Evolutionary conservation across 2,329 filamentous ascomycete species (phyloP).

Genomic region (Thyridium curvatum): DNA sequence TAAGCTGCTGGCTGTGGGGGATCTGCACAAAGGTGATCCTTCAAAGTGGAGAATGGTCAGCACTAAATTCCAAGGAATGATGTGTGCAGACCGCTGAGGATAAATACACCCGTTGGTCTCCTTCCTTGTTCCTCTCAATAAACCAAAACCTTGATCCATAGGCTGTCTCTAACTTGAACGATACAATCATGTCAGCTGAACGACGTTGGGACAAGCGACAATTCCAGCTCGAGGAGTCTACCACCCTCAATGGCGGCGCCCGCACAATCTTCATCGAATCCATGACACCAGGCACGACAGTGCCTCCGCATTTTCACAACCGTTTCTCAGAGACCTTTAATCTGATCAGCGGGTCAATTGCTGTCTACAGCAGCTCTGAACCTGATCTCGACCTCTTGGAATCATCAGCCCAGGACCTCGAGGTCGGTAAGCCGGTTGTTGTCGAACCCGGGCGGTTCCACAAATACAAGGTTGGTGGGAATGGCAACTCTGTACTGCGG

Average conservation of each 20-base stretch:
- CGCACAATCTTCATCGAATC: constrained; percentile 11
- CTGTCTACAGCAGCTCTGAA: constrained; percentile 4
- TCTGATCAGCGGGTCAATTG: constrained; percentile 10
- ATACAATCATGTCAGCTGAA: constrained; percentile 10
- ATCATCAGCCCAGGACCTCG: not conserved
- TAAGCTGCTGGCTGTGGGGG: too few species aligned
- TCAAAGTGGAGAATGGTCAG: too few species aligned
- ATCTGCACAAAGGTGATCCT: too few species aligned
- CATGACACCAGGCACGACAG: constrained; percentile 11
- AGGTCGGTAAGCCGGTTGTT: not conserved
- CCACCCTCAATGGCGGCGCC: constrained; percentile 8
- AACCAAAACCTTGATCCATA: too few species aligned
- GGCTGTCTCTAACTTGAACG: too few species aligned
- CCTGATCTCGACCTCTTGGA: constrained; percentile 5
- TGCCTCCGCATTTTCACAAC: constrained; percentile 10
- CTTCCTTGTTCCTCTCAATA: too few species aligned
- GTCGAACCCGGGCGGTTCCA: constrained; percentile 7
- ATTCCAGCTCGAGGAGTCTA: constrained; percentile 10
- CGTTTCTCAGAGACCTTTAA: constrained; percentile 11
- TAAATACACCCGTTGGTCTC: too few species aligned
- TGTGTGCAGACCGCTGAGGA: too few species aligned
- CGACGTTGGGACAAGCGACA: constrained; percentile 9
- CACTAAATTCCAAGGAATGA: too few species aligned
- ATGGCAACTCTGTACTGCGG: constrained; percentile 3
- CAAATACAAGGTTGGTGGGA: constrained; percentile 7